Percentiles rank a stretch among this genome's conserved stretches.
Evolutionary conservation across 345 rosid genomes (phyloP).

Genomic region (Boechera divaricarpa): DNA sequence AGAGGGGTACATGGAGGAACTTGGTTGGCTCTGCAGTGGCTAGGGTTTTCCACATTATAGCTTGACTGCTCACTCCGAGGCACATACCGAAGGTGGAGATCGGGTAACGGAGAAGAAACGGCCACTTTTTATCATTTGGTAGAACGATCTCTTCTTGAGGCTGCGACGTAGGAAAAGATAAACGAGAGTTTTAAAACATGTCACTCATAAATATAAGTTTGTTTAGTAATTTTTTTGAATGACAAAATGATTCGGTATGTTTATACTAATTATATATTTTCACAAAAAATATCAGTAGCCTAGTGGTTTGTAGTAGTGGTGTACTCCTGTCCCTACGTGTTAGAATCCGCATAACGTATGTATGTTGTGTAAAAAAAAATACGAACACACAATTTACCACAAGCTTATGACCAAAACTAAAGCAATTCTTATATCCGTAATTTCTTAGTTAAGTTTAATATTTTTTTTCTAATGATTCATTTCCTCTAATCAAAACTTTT

Average conservation of each 20-base stretch:
- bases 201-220: background rate
- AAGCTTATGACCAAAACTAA: too few species aligned
- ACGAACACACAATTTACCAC: background rate
- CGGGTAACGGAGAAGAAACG: slow-evolving; percentile 77
- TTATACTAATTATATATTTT: background rate
- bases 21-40: slow-evolving; percentile 64
- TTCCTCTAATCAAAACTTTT: too few species aligned
- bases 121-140: slow-evolving; percentile 77
- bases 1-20: slow-evolving; percentile 60
- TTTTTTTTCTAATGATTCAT: too few species aligned
- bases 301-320: too few species aligned
- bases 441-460: too few species aligned
- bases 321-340: too few species aligned
- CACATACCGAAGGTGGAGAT: slow-evolving; percentile 86
- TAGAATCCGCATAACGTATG: too few species aligned
- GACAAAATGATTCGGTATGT: background rate
- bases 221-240: background rate
- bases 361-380: too few species aligned
- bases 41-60: slow-evolving; percentile 78
- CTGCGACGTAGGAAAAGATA: slow-evolving; percentile 43
- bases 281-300: background rate
- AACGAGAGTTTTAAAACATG: background rate
- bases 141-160: slow-evolving; percentile 70
- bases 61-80: slow-evolving; percentile 89
- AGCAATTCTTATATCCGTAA: too few species aligned